Evolutionary conservation across 805 yeast genomes (phyloP), one percentile per base, ranked within the genome.

Genomic region (Blastobotrys attinorum): DNA sequence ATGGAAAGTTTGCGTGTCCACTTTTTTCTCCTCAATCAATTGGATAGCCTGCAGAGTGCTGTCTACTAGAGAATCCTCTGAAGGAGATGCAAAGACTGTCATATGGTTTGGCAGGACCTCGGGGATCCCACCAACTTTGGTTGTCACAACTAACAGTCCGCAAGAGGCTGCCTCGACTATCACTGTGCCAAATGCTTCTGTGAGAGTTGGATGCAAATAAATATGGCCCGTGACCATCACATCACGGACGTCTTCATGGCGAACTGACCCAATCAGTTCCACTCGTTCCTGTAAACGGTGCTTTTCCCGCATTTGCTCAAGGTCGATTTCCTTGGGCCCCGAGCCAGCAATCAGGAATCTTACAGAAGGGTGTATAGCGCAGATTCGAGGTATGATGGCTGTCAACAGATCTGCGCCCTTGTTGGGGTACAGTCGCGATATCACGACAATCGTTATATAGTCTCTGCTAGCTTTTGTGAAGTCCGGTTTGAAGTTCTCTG

Each of bases 161-260:
- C 97, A 92, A 1, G 95, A 83, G 0, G 97, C 98, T 0, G 99
- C 99, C 60, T 92, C 99, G 0, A 92, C 96, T 8, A 92, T 66
- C 0, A 87, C 97, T 0, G 98, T 92, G 2, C 99, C 99, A 64
- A 92, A 92, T 0, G 97, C 98, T 60, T 92, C 99, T 0, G 97
- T 92, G 33, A 92, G 69, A 0, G 96, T 81, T 0, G 98, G 89
- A 62, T 92, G 97, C 22, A 92, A 63, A 59, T 89, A 92, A 8
- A 92, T 90, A 55, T 92, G 94, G 16, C 98, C 99, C 49, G 79
- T 76, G 4, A 88, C 79, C 95, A 92, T 86, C 10, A 90, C 84
- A 53, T 89, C 87, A 39, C 97, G 69, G 6, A 92, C 98, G 53
- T 83, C 81, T 59, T 92, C 97, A 60, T 92, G 99, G 33, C 83